Percentiles rank a stretch among this genome's conserved stretches.
phyloP scores from a whole-genome alignment of 2,329 filamentous ascomycete species.

The Neofusicoccum cordaticola region DNA sequence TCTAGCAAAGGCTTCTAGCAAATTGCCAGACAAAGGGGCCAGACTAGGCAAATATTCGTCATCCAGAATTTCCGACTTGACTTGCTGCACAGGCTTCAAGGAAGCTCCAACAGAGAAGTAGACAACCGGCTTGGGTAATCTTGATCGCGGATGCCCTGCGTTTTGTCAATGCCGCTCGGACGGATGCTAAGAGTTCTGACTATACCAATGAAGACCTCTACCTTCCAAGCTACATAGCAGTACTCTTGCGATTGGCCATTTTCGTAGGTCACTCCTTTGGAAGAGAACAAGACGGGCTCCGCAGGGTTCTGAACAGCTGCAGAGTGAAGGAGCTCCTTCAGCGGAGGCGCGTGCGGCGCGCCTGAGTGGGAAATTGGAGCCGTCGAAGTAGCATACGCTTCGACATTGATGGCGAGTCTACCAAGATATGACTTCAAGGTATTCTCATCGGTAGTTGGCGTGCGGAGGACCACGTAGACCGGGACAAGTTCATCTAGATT shows the following conservation, averaged over 20 bases:
- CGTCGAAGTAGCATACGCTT: slow-evolving; percentile 60
- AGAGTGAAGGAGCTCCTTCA: slow-evolving; percentile 60
- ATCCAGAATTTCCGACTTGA: slow-evolving; percentile 42
- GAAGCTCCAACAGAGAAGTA: slow-evolving; percentile 59
- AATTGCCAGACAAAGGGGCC: slow-evolving; percentile 67
- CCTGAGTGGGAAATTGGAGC: slow-evolving; percentile 40
- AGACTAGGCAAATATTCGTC: slow-evolving; percentile 69
- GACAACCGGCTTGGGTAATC: slow-evolving; percentile 64
- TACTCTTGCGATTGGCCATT: slow-evolving; percentile 18
- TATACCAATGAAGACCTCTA: slow-evolving; percentile 37
- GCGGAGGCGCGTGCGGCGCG: slow-evolving; percentile 26
- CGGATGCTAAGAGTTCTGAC: neutral
- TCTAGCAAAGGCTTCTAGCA: slow-evolving; percentile 69
- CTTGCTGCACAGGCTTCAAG: slow-evolving; percentile 53
- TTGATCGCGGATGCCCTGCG: slow-evolving; percentile 50
- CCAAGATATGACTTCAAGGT: slow-evolving; percentile 58
- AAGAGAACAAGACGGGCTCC: slow-evolving; percentile 30
- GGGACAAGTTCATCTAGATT: slow-evolving; percentile 68
- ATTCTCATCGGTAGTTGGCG: slow-evolving; percentile 58
- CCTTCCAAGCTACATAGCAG: slow-evolving; percentile 40
- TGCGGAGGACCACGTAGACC: slow-evolving; percentile 66
- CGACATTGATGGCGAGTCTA: slow-evolving; percentile 64
- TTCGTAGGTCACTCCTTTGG: slow-evolving; percentile 25
- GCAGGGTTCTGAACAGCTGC: slow-evolving; percentile 32
- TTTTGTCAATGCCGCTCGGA: neutral